These are phyloP conservation scores for Stylosanthes scabra DNA, from an alignment of 331 rosid species.

Conservation along the genomic window DNA sequence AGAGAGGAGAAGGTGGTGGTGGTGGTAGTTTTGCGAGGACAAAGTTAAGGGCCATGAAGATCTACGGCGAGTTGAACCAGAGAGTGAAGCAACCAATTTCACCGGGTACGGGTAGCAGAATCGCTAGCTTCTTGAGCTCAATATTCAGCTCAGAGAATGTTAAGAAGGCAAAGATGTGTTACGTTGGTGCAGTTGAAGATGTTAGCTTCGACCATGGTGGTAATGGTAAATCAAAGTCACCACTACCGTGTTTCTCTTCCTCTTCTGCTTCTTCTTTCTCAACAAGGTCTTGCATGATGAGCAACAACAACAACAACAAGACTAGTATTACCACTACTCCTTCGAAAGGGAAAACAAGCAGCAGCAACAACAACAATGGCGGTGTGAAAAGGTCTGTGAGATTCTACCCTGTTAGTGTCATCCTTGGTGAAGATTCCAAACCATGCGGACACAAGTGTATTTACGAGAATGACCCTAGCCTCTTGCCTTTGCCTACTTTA, in stretches of 20 bases:
- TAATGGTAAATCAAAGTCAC: conserved; percentile 42
- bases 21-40: conserved; percentile 53
- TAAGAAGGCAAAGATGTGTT: conserved; percentile 89
- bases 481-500: conserved; percentile 48
- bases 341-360: conserved; percentile 52
- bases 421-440: conserved; percentile 60
- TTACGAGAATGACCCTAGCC: conserved; percentile 50
- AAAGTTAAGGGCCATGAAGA: conserved; percentile 48
- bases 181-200: conserved; percentile 82
- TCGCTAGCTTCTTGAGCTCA: conserved; percentile 68
- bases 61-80: conserved; percentile 51
- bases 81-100: conserved; percentile 87
- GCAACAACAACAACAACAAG: conserved; percentile 53
- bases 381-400: conserved; percentile 52
- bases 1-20: conserved; percentile 10
- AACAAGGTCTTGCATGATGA: conserved; percentile 74
- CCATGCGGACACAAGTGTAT: conserved; percentile 40
- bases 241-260: conserved; percentile 41
- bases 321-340: background rate
- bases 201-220: conserved; percentile 51
- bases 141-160: conserved; percentile 77
- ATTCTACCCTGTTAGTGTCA: conserved; percentile 53
- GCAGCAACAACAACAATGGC: conserved; percentile 43
- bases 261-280: conserved; percentile 50
- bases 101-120: conserved; percentile 72